These are phyloP conservation scores for Fonsecaea nubica DNA, from an alignment of 2,329 filamentous ascomycete species.

Conservation along the genomic window DNA sequence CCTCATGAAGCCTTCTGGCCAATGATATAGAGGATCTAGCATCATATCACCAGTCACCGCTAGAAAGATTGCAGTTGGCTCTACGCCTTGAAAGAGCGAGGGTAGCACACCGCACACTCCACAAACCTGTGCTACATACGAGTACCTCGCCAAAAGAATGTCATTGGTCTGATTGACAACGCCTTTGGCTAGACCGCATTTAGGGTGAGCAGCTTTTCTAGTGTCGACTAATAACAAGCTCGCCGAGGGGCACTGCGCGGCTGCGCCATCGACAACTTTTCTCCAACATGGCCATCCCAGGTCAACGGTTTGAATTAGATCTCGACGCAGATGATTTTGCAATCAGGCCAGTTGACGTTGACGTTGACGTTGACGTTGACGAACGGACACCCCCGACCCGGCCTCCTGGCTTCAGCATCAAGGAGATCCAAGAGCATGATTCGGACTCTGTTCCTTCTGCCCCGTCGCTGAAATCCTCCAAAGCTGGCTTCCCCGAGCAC, in stretches of 20 bases:
- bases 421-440: slow-evolving; percentile 80
- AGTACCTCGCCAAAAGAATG: not conserved
- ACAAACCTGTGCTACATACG: not conserved
- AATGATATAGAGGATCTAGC: not conserved
- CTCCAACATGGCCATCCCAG: slow-evolving; percentile 43
- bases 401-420: slow-evolving; percentile 58
- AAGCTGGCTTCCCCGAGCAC: slow-evolving; percentile 84
- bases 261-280: not conserved
- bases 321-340: slow-evolving; percentile 59
- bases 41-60: not conserved
- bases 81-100: not conserved
- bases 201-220: not conserved
- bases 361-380: slow-evolving; percentile 31
- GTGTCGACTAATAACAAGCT: not conserved
- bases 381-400: slow-evolving; percentile 41
- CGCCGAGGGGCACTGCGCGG: not conserved
- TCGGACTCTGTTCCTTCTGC: slow-evolving; percentile 49
- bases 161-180: not conserved
- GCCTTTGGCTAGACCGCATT: slow-evolving; percentile 2
- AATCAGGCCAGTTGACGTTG: slow-evolving; percentile 23
- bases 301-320: slow-evolving; percentile 67
- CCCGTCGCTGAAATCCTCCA: slow-evolving; percentile 67
- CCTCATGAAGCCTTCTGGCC: not conserved
- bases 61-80: not conserved
- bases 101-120: not conserved